Conservation (phyloP, 2,329 filamentous ascomycete species). For the Penicillium sp. region DNA sequence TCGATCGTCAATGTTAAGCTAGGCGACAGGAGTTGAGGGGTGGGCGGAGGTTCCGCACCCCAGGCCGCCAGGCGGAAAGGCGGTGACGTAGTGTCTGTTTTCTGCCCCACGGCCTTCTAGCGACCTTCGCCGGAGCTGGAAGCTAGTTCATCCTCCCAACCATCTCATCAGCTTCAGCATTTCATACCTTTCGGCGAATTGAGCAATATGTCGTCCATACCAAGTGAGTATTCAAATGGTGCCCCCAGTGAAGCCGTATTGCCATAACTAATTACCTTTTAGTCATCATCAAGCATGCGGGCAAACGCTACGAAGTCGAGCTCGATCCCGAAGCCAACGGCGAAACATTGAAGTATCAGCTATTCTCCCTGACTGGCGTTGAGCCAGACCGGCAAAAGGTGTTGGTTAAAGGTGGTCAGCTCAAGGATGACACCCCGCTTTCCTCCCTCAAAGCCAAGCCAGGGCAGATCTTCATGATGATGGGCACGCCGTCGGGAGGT, state of each 20-base stretch:
- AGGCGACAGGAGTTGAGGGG: slow-evolving; percentile 4
- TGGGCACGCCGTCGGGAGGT: slow-evolving; percentile 79
- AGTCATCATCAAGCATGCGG: slow-evolving; percentile 94
- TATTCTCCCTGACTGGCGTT: slow-evolving; percentile 93
- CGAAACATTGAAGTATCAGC: slow-evolving; percentile 92
- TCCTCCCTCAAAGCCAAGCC: slow-evolving; percentile 81
- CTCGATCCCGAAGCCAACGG: slow-evolving; percentile 81
- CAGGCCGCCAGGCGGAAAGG: slow-evolving; percentile 7
- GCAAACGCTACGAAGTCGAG: slow-evolving; percentile 93
- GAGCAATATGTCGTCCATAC: slow-evolving; percentile 56
- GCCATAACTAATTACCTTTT: slow-evolving; percentile 26
- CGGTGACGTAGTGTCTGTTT: slow-evolving; percentile 32
- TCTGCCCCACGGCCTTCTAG: slow-evolving; percentile 23
- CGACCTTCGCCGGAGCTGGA: slow-evolving; percentile 12
- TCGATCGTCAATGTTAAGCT: not conserved
- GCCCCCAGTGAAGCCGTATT: not conserved
- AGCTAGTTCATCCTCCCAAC: slow-evolving; percentile 22
- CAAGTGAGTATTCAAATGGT: slow-evolving; percentile 46
- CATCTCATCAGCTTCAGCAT: slow-evolving; percentile 6
- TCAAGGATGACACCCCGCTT: slow-evolving; percentile 93
- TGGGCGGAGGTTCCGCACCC: slow-evolving; percentile 2
- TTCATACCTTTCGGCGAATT: not conserved
- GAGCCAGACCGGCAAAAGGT: slow-evolving; percentile 97
- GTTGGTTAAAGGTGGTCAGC: slow-evolving; percentile 86
- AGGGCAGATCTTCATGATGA: slow-evolving; percentile 90